Evolutionary conservation across 176 grass and related monocot species (phyloP).

Genomic region (Aegilops sharonensis): DNA sequence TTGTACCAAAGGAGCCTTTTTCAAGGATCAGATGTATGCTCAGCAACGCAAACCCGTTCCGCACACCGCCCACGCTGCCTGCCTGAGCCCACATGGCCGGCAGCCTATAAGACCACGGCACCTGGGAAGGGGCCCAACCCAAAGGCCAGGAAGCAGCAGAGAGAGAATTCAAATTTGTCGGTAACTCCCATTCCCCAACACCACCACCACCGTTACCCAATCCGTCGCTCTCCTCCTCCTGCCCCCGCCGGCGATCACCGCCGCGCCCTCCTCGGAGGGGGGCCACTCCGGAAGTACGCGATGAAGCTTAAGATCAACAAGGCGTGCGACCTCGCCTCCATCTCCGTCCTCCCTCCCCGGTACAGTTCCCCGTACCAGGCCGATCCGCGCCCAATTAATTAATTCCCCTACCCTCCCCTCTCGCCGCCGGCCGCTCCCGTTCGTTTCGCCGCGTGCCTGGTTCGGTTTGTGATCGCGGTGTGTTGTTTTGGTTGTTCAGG

Average conservation of each 20-base stretch:
- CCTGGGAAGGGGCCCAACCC: neutral
- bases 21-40: too few species aligned
- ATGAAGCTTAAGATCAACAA: conserved; percentile 98
- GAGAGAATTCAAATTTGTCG: conserved; percentile 45
- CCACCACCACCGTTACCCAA: neutral
- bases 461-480: neutral
- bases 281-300: neutral
- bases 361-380: neutral
- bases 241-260: neutral
- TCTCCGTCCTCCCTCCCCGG: conserved; percentile 94
- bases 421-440: conserved; percentile 1
- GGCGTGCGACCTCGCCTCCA: conserved; percentile 91
- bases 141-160: too few species aligned
- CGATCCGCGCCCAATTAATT: neutral
- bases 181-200: neutral
- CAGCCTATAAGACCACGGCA: neutral
- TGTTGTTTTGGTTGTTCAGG: conserved; percentile 32
- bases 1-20: too few species aligned
- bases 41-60: neutral
- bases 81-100: neutral
- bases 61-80: neutral
- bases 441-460: neutral
- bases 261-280: neutral
- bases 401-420: neutral
- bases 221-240: neutral